Base-by-base conservation (phyloP, 768 basidiomycete genomes). In the Boletus subparvulus region DNA sequence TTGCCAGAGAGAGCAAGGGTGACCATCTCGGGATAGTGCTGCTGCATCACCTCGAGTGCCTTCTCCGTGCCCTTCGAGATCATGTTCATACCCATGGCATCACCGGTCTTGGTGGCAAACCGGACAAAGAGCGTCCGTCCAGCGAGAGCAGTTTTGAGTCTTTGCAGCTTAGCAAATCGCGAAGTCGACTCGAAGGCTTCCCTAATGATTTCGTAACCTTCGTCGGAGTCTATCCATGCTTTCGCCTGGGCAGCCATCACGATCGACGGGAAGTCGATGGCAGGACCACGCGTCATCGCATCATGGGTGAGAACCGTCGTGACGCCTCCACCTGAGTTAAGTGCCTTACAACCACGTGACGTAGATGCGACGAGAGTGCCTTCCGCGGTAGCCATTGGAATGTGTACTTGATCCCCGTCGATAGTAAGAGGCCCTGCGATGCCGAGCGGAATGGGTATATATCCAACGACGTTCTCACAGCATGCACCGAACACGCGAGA, bases 61-160 rank as follows among this genome's bases (percentile, higher is more conserved):
- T 90, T 91, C 77, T 98, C 97, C 11, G 94, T 94, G 3, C 95
- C 97, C 75, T 99, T 99, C 10, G 90, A 92, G 68, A 98, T 97
- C 97, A 98, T 99, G 79, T 99, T 99, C 97, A 99, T 99, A 17
- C 97, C 97, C 96, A 98, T 99, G 41, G 97, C 96, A 67, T 98
- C 96, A 32, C 95, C 97, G 0, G 97, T 98, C 52, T 84, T 86
- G 14, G 94, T 97, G 56, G 90, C 90, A 68, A 99, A 98, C 46
- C 97, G 84, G 24, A 98, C 86, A 69, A 87, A 99, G 39, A 99
- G 76, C 39, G 94, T 96, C 41, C 97, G 83, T 6, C 97, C 97
- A 7, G 97, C 97, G 71, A 98, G 77, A 6, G 88, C 91, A 46
- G 87, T 87, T 80, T 96, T 96, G 64, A 98, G 77, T 53, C 80